Percentiles rank a stretch among this genome's conserved stretches.
phyloP scores from a whole-genome alignment of 2,329 filamentous ascomycete species.

The Colletotrichum sp. region DNA sequence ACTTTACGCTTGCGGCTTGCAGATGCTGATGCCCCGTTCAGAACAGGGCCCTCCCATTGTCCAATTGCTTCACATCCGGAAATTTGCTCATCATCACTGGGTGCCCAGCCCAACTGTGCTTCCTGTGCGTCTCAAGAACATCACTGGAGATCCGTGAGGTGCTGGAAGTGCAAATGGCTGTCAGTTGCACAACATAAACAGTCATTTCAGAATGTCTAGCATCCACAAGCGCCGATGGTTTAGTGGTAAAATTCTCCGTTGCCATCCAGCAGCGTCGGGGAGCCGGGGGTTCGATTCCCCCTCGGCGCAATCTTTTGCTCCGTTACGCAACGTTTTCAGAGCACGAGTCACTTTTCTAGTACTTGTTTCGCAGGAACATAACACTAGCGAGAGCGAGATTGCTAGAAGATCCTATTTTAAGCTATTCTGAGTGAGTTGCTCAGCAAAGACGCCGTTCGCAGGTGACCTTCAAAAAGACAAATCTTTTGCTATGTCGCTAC shows the following conservation, averaged over 20 bases:
- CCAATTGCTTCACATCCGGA: not conserved
- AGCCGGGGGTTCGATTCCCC: constrained; percentile 23
- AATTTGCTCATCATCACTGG: not conserved
- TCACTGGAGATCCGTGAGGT: not conserved
- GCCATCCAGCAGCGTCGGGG: constrained; percentile 18
- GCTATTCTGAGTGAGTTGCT: no score
- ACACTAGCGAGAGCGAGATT: no score
- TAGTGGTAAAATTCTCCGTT: constrained; percentile 24
- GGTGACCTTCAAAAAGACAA: no score
- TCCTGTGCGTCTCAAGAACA: not conserved
- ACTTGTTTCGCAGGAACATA: not conserved
- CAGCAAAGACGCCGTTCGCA: no score
- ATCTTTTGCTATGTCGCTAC: no score
- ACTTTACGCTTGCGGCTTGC: not conserved
- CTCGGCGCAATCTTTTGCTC: constrained; percentile 10
- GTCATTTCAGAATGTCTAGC: fast-evolving
- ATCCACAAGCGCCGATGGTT: constrained; percentile 15
- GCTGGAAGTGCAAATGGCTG: not conserved
- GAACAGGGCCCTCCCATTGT: not conserved
- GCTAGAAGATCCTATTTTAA: no score
- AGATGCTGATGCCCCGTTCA: not conserved
- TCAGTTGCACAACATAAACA: not conserved
- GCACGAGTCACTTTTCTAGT: not conserved
- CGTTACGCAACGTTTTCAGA: not conserved
- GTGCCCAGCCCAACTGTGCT: not conserved